These are phyloP conservation scores for Pelargonium nanum DNA, from an alignment of 345 rosid species.

Conservation along the genomic window DNA sequence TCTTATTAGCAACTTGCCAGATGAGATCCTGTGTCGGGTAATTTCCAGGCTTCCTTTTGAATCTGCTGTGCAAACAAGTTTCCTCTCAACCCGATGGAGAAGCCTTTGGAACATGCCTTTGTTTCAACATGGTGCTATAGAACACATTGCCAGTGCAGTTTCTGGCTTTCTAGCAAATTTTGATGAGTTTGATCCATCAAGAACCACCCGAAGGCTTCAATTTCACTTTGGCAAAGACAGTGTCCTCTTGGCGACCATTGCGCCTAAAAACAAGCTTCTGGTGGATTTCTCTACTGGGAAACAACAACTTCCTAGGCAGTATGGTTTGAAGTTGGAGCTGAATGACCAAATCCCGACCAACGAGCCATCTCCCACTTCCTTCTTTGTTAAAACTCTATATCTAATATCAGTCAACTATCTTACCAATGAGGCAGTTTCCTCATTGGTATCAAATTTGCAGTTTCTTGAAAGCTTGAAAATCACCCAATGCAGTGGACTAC, in stretches of 20 bases:
- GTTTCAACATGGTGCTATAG: constrained; percentile 26
- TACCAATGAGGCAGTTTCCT: constrained; percentile 39
- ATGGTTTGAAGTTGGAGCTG: constrained; percentile 27
- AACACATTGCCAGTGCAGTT: constrained; percentile 26
- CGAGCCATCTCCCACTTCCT: constrained; percentile 18
- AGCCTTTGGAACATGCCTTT: constrained; percentile 39
- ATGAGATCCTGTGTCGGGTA: constrained; percentile 44
- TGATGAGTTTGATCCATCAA: constrained; percentile 33
- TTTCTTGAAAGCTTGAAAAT: constrained; percentile 45
- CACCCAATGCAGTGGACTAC: constrained; percentile 25
- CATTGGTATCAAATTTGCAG: constrained; percentile 27
- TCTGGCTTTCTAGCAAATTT: constrained; percentile 34
- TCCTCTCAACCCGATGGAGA: constrained; percentile 39
- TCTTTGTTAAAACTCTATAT: constrained; percentile 36
- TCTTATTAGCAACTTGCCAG: constrained; percentile 39
- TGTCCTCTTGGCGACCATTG: constrained; percentile 31
- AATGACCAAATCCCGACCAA: constrained; percentile 12
- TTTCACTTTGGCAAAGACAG: constrained; percentile 29
- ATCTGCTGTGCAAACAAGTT: constrained; percentile 43
- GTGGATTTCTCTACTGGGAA: constrained; percentile 28
- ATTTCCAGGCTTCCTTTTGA: constrained; percentile 47
- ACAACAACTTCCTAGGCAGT: constrained; percentile 14
- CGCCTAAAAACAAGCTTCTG: constrained; percentile 29
- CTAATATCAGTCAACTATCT: constrained; percentile 27
- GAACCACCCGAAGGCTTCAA: constrained; percentile 29